Evolutionary conservation across 306 rosid genomes (phyloP), one percentile per base, ranked within the genome.

Genomic region (Ormosia emarginata): DNA sequence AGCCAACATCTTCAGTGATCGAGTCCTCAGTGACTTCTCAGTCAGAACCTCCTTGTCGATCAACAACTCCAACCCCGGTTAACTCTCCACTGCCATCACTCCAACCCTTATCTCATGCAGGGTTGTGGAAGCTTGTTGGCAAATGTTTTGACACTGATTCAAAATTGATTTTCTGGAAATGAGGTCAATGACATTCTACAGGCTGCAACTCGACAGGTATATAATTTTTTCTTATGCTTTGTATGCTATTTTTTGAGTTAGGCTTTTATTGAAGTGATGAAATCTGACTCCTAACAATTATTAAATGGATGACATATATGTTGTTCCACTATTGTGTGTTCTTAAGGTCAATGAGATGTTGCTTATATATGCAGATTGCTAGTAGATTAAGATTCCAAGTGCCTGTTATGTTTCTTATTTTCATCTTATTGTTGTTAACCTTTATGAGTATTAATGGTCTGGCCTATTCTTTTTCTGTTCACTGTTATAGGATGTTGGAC

Each of bases 361-460:
- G 44, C 76, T 65, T 47, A 32, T 74, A 81, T 80, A 44, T 71
- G 78, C 63, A 37, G 49, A 53, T 12, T 72, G 15, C 39, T 71
- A 71, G 78, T 59, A 55, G 63, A 58, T 74, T 59, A 69, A 47
- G 15, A 46, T 62, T 74, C 30, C 46, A 82, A 61, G 69, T 86
- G 24, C 39, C 46, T 74, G 4, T 13, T 56, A 8, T 76, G 34
- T 37, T 74, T 32, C 36, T 75, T n/a, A 72, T 41, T 78, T 61
- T 74, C 53, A 49, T 56, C 50, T 50, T 72, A 34, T 36, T 74
- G 71, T 41, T 79, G 24, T 18, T 73, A 55, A 37, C 58, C 33
- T 77, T 53, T 17, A 6, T 30, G 62, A 24, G 74, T 82, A 57
- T 62, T 65, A 52, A 64, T 58, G 57, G 65, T 75, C 49, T 77